These are phyloP conservation scores for Coccomyxa subellipsoidea DNA, from an alignment of 163 green algal genomes.

Conservation along the genomic window DNA sequence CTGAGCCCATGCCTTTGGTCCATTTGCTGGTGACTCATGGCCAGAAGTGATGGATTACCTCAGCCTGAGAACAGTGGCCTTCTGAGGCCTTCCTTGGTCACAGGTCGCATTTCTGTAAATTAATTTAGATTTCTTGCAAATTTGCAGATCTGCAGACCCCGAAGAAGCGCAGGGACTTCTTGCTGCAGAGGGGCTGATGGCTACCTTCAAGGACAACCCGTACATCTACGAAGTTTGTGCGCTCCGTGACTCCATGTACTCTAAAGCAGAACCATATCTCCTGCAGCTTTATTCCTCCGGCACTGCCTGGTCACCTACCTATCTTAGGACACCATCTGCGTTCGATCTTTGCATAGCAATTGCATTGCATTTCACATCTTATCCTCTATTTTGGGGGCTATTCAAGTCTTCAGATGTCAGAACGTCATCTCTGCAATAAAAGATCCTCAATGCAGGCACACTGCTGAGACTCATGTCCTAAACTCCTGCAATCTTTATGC, in stretches of 20 bases:
- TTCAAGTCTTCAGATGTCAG: no score
- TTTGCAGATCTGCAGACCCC: neutral
- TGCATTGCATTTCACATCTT: neutral
- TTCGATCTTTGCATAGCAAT: neutral
- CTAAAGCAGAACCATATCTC: neutral
- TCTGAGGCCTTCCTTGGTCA: no score
- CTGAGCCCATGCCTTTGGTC: no score
- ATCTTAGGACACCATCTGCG: neutral
- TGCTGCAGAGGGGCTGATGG: neutral
- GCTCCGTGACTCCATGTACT: neutral
- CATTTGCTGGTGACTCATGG: no score
- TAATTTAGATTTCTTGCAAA: neutral
- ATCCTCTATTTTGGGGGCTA: no score
- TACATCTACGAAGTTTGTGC: constrained; percentile 5
- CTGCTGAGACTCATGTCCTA: no score
- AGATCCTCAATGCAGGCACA: neutral
- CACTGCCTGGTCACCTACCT: no score
- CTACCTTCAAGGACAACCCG: neutral
- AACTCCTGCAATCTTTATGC: no score
- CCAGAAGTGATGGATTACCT: no score
- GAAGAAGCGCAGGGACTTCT: neutral
- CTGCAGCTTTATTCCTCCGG: no score
- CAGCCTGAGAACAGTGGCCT: no score
- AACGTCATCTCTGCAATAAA: neutral
- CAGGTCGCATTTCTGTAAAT: no score